These are phyloP conservation scores for Naganishia sp. DNA, from an alignment of 1,284 basidiomycete genomes.

Conservation along the genomic window DNA sequence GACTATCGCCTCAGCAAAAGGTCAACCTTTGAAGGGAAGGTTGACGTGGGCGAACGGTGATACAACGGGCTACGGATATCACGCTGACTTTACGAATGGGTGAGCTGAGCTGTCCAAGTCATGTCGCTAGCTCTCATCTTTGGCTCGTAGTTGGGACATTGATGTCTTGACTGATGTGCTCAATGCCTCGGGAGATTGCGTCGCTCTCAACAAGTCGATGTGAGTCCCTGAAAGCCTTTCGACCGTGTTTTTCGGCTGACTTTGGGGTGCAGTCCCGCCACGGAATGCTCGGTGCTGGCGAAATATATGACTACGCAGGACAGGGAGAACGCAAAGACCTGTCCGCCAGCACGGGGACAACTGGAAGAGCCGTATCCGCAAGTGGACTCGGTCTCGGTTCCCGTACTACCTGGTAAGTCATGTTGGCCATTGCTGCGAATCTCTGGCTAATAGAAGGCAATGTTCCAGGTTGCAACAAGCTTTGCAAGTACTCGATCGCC, in stretches of 20 bases:
- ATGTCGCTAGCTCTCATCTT: not conserved
- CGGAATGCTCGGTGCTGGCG: slow-evolving; percentile 40
- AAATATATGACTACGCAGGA: slow-evolving; percentile 37
- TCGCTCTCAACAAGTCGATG: slow-evolving; percentile 26
- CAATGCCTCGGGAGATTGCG: slow-evolving; percentile 41
- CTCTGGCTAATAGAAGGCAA: not conserved
- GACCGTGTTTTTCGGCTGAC: not conserved
- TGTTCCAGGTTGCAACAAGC: slow-evolving; percentile 43
- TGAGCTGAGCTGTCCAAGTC: not conserved
- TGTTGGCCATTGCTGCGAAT: too few relatives aligned
- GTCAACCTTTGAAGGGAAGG: slow-evolving; percentile 36
- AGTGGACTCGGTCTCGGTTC: slow-evolving; percentile 37
- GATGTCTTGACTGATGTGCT: slow-evolving; percentile 39
- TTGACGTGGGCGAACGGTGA: slow-evolving; percentile 50
- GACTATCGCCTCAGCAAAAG: slow-evolving; percentile 8
- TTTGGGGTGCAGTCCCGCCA: slow-evolving; percentile 28
- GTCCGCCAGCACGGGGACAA: slow-evolving; percentile 39
- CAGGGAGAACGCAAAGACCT: slow-evolving; percentile 33
- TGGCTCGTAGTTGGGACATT: slow-evolving; percentile 39
- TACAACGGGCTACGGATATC: slow-evolving; percentile 46
- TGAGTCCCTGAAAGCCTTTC: not conserved
- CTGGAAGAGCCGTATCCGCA: slow-evolving; percentile 39
- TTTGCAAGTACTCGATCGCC: slow-evolving; percentile 26
- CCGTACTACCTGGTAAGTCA: slow-evolving; percentile 38
- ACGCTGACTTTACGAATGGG: slow-evolving; percentile 42